These are phyloP conservation scores for Fusarium piperis DNA, from an alignment of 2,329 filamentous ascomycete species.

Conservation along the genomic window DNA sequence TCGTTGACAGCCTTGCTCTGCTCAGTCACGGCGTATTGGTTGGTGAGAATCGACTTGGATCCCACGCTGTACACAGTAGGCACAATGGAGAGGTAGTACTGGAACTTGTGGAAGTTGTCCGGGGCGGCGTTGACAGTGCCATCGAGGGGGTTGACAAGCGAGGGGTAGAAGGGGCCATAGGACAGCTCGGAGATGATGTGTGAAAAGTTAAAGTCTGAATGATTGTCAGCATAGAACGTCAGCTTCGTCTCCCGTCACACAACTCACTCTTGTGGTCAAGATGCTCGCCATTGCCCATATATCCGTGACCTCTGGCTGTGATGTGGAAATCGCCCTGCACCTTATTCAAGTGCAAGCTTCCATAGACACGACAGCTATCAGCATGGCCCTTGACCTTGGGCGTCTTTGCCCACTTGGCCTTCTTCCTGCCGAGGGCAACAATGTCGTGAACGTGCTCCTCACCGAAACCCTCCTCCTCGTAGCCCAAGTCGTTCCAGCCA, in stretches of 20 bases:
- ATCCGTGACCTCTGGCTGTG: conserved; percentile 94
- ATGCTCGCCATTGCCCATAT: conserved; percentile 80
- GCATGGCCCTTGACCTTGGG: conserved; percentile 68
- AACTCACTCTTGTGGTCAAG: conserved; percentile 81
- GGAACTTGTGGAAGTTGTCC: conserved; percentile 90
- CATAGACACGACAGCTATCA: conserved; percentile 89
- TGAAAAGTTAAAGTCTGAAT: conserved; percentile 91
- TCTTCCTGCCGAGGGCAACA: conserved; percentile 72
- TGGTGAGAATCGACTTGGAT: conserved; percentile 80
- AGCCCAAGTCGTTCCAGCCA: conserved; percentile 58
- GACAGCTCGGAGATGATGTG: conserved; percentile 96
- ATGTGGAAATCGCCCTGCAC: conserved; percentile 99
- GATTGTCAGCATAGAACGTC: conserved; percentile 29
- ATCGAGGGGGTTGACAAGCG: conserved; percentile 92
- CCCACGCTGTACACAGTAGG: conserved; percentile 88
- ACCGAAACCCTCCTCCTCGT: conserved; percentile 72
- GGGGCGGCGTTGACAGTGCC: conserved; percentile 82
- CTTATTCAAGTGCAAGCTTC: conserved; percentile 91
- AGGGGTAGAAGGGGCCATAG: conserved; percentile 96
- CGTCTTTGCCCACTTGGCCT: conserved; percentile 78
- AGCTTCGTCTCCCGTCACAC: neutral
- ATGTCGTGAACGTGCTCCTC: conserved; percentile 95
- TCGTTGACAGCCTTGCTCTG: conserved; percentile 79
- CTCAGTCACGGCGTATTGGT: conserved; percentile 97
- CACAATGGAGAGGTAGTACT: conserved; percentile 96